Evolutionary conservation across 768 basidiomycete species (phyloP).

Genomic region (Roridomyces roridus): DNA sequence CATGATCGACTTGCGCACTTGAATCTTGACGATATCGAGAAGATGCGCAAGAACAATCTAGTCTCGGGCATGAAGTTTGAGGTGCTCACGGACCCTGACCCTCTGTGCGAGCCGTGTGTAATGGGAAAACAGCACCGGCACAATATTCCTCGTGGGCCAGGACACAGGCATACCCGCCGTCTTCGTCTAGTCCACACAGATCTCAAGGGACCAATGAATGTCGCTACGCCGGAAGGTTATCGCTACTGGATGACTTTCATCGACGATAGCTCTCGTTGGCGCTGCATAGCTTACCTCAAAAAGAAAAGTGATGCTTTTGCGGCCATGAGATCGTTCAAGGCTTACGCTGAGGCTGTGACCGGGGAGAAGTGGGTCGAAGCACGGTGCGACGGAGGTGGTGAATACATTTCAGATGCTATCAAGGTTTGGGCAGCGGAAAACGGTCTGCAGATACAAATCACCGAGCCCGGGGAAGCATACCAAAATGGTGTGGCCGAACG

Average conservation of each 20-base stretch:
- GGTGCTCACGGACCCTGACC: conserved; percentile 25
- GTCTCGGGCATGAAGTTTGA: conserved; percentile 32
- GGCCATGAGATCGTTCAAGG: conserved; percentile 28
- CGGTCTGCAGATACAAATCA: neutral
- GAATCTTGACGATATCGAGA: conserved; percentile 27
- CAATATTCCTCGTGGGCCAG: conserved; percentile 13
- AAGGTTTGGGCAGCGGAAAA: neutral
- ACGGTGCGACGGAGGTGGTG: conserved; percentile 29
- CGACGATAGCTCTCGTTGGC: conserved; percentile 7
- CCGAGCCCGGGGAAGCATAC: conserved; percentile 27
- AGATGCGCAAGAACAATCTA: conserved; percentile 16
- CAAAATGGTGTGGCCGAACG: conserved; percentile 44
- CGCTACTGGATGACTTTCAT: conserved; percentile 29
- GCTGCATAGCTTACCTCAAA: conserved; percentile 12
- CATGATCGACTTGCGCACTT: conserved; percentile 37
- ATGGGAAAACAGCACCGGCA: conserved; percentile 32
- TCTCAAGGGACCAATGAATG: conserved; percentile 29
- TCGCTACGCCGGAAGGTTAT: conserved; percentile 17
- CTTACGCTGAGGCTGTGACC: conserved; percentile 25
- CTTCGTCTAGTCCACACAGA: conserved; percentile 24
- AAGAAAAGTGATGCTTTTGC: conserved; percentile 24
- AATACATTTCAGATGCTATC: conserved; percentile 13
- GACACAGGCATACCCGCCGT: neutral
- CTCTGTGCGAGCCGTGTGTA: conserved; percentile 41
- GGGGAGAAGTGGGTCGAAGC: conserved; percentile 14